A percentile compares a stretch with the other conserved stretches of the same genome.
phyloP scores from a whole-genome alignment of 2,329 filamentous ascomycete species.

The Hypoxylon sp. region DNA sequence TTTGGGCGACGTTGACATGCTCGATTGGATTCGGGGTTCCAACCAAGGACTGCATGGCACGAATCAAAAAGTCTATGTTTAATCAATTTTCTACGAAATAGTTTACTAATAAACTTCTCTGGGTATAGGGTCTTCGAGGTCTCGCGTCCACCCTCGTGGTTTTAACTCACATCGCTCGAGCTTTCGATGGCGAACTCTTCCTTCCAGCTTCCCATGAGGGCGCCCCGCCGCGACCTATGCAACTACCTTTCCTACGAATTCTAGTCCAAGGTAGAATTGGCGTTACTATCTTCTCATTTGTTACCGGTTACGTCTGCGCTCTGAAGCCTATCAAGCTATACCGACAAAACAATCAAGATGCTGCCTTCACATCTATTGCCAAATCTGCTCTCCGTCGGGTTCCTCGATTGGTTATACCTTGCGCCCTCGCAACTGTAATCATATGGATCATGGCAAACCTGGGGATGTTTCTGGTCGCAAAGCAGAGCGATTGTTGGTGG shows the following conservation, averaged over 20 bases:
- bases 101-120: constrained; percentile 23
- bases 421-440: constrained; percentile 67
- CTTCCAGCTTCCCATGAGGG: constrained; percentile 62
- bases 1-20: constrained; percentile 1
- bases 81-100: not conserved
- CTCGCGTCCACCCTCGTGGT: constrained; percentile 69
- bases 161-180: constrained; percentile 67
- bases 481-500: constrained; percentile 72
- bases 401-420: constrained; percentile 71
- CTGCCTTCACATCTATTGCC: constrained; percentile 67
- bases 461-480: constrained; percentile 69
- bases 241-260: constrained; percentile 72
- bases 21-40: not conserved
- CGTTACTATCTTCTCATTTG: constrained; percentile 76
- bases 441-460: constrained; percentile 69
- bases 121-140: constrained; percentile 66
- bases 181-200: constrained; percentile 67
- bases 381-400: constrained; percentile 71
- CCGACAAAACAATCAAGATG: constrained; percentile 67
- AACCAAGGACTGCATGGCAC: constrained; percentile 7
- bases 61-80: constrained; percentile 7
- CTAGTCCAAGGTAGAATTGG: constrained; percentile 73
- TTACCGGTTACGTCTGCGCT: constrained; percentile 75
- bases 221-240: constrained; percentile 64
- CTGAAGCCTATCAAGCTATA: constrained; percentile 71